Evolutionary conservation across 768 basidiomycete species (phyloP), one percentile per base, ranked within the genome.

Genomic region (Crucibulum laeve): DNA sequence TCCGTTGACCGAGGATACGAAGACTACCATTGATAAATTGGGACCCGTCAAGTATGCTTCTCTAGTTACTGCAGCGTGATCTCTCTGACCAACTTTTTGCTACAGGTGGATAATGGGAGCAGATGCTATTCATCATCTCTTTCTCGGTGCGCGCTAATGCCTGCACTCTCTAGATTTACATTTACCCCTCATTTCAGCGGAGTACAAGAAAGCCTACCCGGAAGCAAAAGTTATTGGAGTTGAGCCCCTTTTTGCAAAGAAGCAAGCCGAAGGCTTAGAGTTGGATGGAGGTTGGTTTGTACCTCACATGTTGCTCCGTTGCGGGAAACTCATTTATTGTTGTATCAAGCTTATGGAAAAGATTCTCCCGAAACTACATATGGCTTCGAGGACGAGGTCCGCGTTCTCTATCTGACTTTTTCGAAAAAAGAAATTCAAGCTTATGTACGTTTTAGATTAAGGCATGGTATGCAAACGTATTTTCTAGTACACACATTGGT

Each of bases 161-260:
- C 15, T 32, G 28, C 28, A 32, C 15, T 32, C 15, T 32, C 2
- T 2, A 15, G 11, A 40, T 14, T 68, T 30, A 1, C 47, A 6
- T 14, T 22, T 26, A 8, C 28, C n/a, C 21, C 25, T 23, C 36
- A 21, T 39, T 22, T 40, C 21, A 78, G 71, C 67, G 22, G 78
- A 82, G 28, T 83, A 69, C 58, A 80, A 81, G 59, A 73, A 68
- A 54, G 69, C 71, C 14, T 89, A 80, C 50, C 84, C 84, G 0
- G 58, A 72, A 14, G 84, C 83, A 2, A 82, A 80, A 53, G 54
- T 87, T 4, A 76, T 88, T 40, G 84, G 82, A 1, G 80, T 84
- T 1, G 70, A 64, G 43, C 80, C 63, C 30, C 73, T 67, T 14
- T 44, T 71, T 33, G 62, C 70, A 52, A 76, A 76, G 50, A 74